Conservation (phyloP, 805 yeast species). For the Ogataea henricii region DNA sequence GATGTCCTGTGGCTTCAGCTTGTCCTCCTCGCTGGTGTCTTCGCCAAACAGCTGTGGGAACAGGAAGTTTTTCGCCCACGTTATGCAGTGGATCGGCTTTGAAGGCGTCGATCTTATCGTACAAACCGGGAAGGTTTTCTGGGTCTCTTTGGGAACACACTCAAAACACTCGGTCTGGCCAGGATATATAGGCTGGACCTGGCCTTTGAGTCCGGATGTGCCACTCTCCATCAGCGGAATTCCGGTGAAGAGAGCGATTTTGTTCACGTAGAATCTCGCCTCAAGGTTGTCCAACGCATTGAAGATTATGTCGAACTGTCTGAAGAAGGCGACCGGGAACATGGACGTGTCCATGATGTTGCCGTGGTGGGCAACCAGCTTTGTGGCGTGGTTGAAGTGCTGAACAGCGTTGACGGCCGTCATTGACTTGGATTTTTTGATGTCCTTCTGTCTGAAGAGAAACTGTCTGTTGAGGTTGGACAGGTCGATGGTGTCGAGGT, state of each 20-base stretch:
- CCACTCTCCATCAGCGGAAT: conserved; percentile 91
- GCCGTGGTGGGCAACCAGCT: conserved; percentile 78
- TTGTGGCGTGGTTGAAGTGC: conserved; percentile 63
- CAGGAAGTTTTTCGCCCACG: conserved; percentile 94
- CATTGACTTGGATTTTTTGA: conserved; percentile 81
- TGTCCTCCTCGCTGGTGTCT: conserved; percentile 32
- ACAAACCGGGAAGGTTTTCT: conserved; percentile 92
- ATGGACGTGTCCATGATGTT: conserved; percentile 76
- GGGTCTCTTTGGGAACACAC: conserved; percentile 83
- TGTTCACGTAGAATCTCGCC: conserved; percentile 88
- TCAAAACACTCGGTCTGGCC: conserved; percentile 88
- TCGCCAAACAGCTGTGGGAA: conserved; percentile 79
- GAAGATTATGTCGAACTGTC: conserved; percentile 74
- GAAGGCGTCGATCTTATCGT: conserved; percentile 97
- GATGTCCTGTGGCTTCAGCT: conserved; percentile 38
- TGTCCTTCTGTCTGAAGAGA: conserved; percentile 84
- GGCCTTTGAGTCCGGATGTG: conserved; percentile 93
- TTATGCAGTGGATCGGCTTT: conserved; percentile 92
- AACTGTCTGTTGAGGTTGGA: conserved; percentile 94
- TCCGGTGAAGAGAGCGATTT: conserved; percentile 69
- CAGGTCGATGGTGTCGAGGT: conserved; percentile 90
- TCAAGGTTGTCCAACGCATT: conserved; percentile 94
- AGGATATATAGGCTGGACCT: conserved; percentile 88
- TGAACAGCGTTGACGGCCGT: conserved; percentile 86
- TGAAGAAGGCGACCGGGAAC: conserved; percentile 78